Evolutionary conservation across 2,329 filamentous ascomycete species (phyloP).

Genomic region (Furcasterigmium sp.): DNA sequence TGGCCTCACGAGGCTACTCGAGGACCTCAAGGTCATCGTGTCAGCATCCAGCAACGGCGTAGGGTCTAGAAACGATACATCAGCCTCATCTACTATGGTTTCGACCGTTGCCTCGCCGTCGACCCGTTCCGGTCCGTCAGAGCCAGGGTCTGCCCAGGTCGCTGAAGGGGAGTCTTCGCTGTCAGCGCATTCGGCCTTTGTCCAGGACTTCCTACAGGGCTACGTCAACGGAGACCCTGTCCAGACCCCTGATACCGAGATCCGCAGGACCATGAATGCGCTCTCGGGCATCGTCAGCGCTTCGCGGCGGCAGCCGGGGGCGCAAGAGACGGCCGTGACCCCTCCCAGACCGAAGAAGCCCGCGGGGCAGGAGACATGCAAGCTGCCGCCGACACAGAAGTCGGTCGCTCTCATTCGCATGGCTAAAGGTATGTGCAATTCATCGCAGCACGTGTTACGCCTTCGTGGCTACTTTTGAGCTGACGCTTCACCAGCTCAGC

Average conservation of each 20-base stretch:
- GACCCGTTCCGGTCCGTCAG: neutral
- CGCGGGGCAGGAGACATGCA: neutral
- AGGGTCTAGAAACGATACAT: no score
- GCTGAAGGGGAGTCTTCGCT: constrained; percentile 38
- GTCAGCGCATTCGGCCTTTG: constrained; percentile 37
- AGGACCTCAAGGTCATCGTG: no score
- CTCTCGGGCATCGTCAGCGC: constrained; percentile 20
- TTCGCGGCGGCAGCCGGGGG: constrained; percentile 14
- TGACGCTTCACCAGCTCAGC: neutral
- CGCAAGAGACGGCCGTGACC: constrained; percentile 15
- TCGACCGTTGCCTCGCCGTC: neutral
- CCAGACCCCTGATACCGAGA: constrained; percentile 18
- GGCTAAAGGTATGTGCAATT: constrained; percentile 1
- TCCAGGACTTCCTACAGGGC: constrained; percentile 34
- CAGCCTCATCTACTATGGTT: neutral
- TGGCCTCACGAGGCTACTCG: no score
- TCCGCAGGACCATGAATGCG: constrained; percentile 24
- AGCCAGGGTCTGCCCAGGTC: neutral
- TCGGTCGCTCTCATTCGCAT: constrained; percentile 4
- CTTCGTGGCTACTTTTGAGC: no score
- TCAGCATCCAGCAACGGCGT: neutral
- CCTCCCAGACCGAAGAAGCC: constrained; percentile 1
- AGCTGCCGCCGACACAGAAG: constrained; percentile 5
- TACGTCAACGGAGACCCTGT: constrained; percentile 20
- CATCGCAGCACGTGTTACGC: neutral